Evolutionary conservation across 495 filamentous ascomycete genomes (phyloP).

Genomic region (Penicillium canariense): DNA sequence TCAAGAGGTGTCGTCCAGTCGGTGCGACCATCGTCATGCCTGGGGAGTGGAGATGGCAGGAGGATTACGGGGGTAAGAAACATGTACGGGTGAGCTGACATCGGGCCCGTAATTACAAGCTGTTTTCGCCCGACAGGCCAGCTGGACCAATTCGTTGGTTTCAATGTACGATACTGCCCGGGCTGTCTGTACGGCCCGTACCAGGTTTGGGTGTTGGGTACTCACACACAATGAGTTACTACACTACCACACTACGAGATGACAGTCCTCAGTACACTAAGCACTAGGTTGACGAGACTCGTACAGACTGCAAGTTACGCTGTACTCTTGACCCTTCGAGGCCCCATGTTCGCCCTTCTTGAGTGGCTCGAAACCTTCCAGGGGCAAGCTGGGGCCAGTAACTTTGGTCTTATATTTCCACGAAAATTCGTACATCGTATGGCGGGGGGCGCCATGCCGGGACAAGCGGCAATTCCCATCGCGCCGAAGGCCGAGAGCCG

Average conservation of each 20-base stretch:
- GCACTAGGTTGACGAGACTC: no score
- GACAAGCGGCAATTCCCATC: neutral
- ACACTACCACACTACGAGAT: no score
- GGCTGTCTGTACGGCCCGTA: neutral
- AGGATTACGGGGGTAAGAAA: constrained; percentile 25
- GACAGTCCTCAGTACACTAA: no score
- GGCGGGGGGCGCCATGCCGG: neutral
- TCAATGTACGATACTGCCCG: neutral
- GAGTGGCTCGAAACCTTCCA: no score
- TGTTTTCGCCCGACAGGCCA: constrained; percentile 2
- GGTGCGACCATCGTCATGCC: constrained; percentile 33
- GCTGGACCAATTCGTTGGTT: neutral
- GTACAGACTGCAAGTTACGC: neutral
- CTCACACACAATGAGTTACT: no score
- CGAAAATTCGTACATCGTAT: no score
- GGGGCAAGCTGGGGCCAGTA: no score
- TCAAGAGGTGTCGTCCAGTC: constrained; percentile 8
- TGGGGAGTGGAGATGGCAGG: constrained; percentile 35
- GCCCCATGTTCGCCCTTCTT: no score
- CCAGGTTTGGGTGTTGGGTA: no score
- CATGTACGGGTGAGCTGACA: constrained; percentile 13
- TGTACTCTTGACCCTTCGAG: no score
- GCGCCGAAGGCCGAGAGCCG: neutral
- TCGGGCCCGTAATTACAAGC: constrained; percentile 16
- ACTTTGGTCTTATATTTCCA: no score